Conservation (phyloP, 2,329 filamentous ascomycete genomes). For the Sordariomycetes sp. region DNA sequence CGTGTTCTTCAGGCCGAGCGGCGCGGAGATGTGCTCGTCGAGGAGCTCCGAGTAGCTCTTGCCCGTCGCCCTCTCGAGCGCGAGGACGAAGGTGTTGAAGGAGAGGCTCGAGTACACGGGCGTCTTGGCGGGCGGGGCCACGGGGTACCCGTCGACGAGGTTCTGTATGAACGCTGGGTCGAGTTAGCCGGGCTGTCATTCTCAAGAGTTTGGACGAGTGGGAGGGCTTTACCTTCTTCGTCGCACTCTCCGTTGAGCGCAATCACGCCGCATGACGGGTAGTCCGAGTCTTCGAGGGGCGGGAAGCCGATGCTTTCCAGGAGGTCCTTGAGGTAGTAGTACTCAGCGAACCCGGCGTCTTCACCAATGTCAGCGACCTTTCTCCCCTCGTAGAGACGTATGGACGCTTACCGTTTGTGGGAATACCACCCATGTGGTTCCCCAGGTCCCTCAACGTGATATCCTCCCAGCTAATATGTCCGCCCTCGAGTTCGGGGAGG, state of each 20-base stretch:
- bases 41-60: conserved; percentile 18
- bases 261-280: conserved; percentile 23
- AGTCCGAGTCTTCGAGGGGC: conserved; percentile 18
- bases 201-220: neutral
- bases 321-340: conserved; percentile 21
- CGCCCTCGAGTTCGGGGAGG: conserved; percentile 18
- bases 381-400: neutral
- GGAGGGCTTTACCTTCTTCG: neutral
- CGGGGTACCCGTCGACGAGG: conserved; percentile 17
- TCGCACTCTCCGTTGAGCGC: conserved; percentile 22
- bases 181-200: neutral
- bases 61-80: conserved; percentile 17
- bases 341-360: conserved; percentile 22
- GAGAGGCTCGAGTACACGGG: conserved; percentile 30
- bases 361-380: too few species aligned
- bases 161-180: conserved; percentile 5
- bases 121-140: conserved; percentile 17
- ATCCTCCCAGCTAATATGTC: conserved; percentile 20
- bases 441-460: conserved; percentile 25
- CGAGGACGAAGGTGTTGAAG: conserved; percentile 23
- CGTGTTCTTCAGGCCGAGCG: conserved; percentile 11
- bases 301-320: conserved; percentile 25
- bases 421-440: conserved; percentile 22
- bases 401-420: conserved; percentile 21
- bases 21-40: conserved; percentile 9